Conservation (phyloP, 139 green algal species). For the Coelastrella sp. region DNA sequence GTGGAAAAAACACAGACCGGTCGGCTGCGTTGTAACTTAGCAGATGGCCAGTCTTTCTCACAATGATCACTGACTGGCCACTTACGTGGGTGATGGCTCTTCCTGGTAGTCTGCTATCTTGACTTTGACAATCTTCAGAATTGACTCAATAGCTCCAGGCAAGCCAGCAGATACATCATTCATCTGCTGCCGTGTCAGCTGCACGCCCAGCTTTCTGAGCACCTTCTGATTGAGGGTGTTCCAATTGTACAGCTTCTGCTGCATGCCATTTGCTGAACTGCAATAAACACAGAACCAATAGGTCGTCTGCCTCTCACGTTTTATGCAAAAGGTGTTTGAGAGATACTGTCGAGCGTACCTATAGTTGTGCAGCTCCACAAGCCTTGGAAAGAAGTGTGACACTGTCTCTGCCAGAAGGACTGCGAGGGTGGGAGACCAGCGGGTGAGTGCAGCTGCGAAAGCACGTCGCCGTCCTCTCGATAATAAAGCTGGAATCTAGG, state of each 20-base stretch:
- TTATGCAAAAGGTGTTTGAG: neutral
- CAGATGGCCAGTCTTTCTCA: no score
- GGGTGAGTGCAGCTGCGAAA: neutral
- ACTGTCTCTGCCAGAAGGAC: constrained; percentile 93
- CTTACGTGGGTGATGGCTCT: neutral
- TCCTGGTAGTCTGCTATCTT: constrained; percentile 67
- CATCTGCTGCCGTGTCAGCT: constrained; percentile 58
- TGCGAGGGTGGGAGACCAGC: constrained; percentile 53
- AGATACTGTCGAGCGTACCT: constrained; percentile 56
- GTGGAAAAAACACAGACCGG: no score
- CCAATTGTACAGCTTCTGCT: constrained; percentile 98
- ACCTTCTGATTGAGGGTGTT: constrained; percentile 91
- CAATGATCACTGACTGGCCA: neutral
- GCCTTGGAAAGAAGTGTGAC: constrained; percentile 83
- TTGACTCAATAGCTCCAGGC: constrained; percentile 78
- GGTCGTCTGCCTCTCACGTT: neutral
- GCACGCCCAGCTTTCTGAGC: constrained; percentile 84
- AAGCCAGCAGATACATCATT: constrained; percentile 13
- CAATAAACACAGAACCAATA: neutral
- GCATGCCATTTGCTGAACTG: constrained; percentile 80
- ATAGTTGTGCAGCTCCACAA: constrained; percentile 98
- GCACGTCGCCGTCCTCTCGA: neutral
- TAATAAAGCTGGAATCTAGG: constrained; percentile 1
- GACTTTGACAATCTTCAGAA: constrained; percentile 85
- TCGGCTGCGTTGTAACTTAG: neutral